Evolutionary conservation across 768 basidiomycete genomes (phyloP), one percentile per base, ranked within the genome.

Genomic region (Suillus occidentalis): DNA sequence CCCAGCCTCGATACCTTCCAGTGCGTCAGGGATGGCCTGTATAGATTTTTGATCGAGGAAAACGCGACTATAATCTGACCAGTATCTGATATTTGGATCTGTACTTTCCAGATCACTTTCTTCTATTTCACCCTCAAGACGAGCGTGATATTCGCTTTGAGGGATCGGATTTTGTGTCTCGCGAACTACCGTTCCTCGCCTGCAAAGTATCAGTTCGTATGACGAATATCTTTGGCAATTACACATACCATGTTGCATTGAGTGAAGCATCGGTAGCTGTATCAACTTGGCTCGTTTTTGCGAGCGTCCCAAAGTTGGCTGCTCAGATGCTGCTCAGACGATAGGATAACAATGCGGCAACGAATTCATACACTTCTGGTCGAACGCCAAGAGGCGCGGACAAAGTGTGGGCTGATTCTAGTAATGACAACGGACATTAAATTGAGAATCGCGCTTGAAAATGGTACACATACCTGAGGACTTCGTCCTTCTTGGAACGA

Each of bases 281-380:
- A 42, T 71, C 69, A 25, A n/a, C 20, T 39, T 58, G 4, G 22
- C 22, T 58, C 22, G 37, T 39, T 68, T 75, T 77, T 34, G 84
- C 72, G 37, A 90, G 75, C 1, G 86, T 79, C 39, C 91, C 90
- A 68, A 91, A 91, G 67, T 90, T 87, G 22, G 83, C 91, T 92
- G 68, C 22, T 39, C 42, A 65, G 31, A 42, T 58, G 69, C 60
- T 69, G 68, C 45, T 52, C 50, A 63, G 34, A 45, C 31, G 12
- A 22, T 14, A 25, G 49, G 52, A 63, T 42, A n/a, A 34, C 13
- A 42, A 66, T 61, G 53, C 49, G 39, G 31, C 61, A 59, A 45
- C 55, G 59, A 42, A 52, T 56, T 39, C 66, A 64, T 65, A 89
- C 90, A 81, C 81, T 89, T 91, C 52, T 81, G 77, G 75, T 92